Evolutionary conservation across 2,329 filamentous ascomycete genomes (phyloP).

Genomic region (Dothistroma septosporum): DNA sequence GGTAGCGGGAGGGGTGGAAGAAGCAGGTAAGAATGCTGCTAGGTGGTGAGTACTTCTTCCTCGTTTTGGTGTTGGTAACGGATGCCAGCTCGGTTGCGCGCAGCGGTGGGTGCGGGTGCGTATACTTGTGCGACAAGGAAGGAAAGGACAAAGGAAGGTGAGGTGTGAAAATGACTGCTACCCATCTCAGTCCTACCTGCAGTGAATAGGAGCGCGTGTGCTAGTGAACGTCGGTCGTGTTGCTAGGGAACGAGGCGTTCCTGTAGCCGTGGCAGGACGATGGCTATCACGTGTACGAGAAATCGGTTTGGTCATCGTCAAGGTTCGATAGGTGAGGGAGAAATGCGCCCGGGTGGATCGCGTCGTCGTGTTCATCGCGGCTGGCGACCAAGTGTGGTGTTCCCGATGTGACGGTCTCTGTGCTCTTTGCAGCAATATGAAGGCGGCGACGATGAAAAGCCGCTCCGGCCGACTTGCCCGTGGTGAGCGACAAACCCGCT

Average conservation of each 20-base stretch:
- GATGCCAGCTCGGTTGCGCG: neutral
- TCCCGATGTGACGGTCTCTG: neutral
- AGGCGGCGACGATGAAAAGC: neutral
- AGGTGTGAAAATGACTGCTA: neutral
- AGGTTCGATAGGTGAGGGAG: neutral
- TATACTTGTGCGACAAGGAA: neutral
- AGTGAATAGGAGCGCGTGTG: neutral
- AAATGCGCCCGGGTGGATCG: neutral
- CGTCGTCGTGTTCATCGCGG: neutral
- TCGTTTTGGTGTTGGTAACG: neutral
- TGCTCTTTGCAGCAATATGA: neutral
- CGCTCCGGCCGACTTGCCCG: neutral
- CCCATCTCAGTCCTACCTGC: neutral
- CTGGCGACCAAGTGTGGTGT: neutral
- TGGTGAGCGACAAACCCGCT: neutral
- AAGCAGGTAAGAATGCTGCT: neutral
- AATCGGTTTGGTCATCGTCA: neutral
- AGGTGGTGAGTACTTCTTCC: neutral
- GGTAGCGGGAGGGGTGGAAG: neutral
- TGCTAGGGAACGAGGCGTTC: neutral
- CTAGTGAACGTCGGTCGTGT: neutral
- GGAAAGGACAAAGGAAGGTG: neutral
- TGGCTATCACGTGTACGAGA: neutral
- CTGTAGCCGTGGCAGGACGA: neutral
- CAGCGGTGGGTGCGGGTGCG: neutral